A percentile compares a stretch with the other conserved stretches of the same genome.
Conservation (phyloP, 2,329 filamentous ascomycete genomes). For the Colletotrichum kahawae region DNA sequence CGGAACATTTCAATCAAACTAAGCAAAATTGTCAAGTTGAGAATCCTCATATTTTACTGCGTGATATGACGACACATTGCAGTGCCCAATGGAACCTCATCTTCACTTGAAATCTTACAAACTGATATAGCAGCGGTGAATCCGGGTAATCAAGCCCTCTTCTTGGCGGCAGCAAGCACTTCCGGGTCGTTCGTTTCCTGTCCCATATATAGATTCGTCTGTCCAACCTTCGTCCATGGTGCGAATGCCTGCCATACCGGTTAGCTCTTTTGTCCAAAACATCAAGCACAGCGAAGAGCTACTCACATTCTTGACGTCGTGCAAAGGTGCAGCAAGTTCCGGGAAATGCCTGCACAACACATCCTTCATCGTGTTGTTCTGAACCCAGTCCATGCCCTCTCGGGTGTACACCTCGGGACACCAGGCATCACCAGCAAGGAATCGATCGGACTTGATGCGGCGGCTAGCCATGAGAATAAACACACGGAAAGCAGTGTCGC, state of each 20-base stretch:
- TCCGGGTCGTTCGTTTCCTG: background rate
- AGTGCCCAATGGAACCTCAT: background rate
- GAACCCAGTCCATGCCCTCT: slow-evolving; percentile 48
- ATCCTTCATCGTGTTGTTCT: slow-evolving; percentile 45
- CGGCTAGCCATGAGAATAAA: background rate
- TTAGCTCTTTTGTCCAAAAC: background rate
- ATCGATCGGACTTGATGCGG: background rate
- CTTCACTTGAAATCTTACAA: background rate
- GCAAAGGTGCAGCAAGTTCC: slow-evolving; percentile 27
- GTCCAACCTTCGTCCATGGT: background rate
- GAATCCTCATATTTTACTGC: background rate
- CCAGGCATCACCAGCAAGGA: slow-evolving; percentile 41
- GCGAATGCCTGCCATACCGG: background rate
- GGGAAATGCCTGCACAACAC: slow-evolving; percentile 49
- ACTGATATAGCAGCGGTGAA: fast-evolving
- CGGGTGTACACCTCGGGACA: slow-evolving; percentile 43
- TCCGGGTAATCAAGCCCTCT: background rate
- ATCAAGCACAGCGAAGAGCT: background rate
- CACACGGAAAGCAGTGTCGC: slow-evolving; percentile 47
- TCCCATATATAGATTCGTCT: background rate
- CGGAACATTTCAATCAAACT: background rate
- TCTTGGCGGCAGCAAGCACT: background rate
- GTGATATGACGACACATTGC: background rate
- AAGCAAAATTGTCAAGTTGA: background rate
- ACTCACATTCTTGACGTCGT: background rate